phyloP scores from a whole-genome alignment of 441 rosid genomes.

The Sinapis alba region DNA sequence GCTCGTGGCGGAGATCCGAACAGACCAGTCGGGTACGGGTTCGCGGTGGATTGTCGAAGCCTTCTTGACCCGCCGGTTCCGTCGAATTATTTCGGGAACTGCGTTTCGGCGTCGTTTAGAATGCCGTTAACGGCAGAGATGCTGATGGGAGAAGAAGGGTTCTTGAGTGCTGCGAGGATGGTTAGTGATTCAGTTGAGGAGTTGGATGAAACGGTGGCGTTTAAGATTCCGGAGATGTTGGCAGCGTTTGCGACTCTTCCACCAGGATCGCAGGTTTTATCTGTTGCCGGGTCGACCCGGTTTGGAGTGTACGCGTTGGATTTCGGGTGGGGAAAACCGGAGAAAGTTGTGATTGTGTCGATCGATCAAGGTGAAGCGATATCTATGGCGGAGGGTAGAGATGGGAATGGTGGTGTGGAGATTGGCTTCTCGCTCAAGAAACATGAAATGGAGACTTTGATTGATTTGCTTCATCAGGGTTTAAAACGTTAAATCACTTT shows the following conservation, averaged over 20 bases:
- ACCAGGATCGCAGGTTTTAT: background rate
- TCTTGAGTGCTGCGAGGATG: conserved; percentile 14
- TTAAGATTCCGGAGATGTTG: conserved; percentile 3
- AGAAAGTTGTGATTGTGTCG: conserved; percentile 40
- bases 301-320: conserved; percentile 40
- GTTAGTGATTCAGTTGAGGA: conserved; percentile 34
- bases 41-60: conserved; percentile 34
- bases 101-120: background rate
- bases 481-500: background rate
- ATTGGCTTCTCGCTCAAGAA: conserved; percentile 40
- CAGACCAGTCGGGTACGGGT: background rate
- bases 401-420: conserved; percentile 39
- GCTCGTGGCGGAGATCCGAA: conserved; percentile 33
- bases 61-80: conserved; percentile 39
- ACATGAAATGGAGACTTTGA: conserved; percentile 38
- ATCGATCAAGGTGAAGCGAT: conserved; percentile 35
- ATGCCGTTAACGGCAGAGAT: background rate
- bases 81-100: conserved; percentile 47
- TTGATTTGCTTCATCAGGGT: conserved; percentile 24
- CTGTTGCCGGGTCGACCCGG: conserved; percentile 31
- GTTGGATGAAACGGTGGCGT: conserved; percentile 14
- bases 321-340: conserved; percentile 43
- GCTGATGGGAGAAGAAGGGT: conserved; percentile 35
- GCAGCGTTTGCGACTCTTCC: background rate
- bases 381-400: conserved; percentile 35